These are phyloP conservation scores for Eutrema salsugineum DNA, from an alignment of 441 rosid species.

Conservation along the genomic window DNA sequence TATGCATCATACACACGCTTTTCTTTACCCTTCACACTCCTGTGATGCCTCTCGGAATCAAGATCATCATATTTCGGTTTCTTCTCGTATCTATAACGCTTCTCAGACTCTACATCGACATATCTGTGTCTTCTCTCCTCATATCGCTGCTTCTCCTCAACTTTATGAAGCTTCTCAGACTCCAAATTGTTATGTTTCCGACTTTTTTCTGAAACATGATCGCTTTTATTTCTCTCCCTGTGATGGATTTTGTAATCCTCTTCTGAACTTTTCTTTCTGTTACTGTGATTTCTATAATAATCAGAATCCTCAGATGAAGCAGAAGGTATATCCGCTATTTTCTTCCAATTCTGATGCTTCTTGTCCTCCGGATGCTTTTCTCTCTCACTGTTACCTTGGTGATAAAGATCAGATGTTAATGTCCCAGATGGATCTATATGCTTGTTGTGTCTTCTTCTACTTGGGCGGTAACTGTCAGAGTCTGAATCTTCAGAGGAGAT, in stretches of 20 bases:
- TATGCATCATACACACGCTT: constrained; percentile 13
- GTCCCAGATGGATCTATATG: constrained; percentile 14
- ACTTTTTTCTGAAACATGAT: constrained; percentile 8
- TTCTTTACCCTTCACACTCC: constrained; percentile 30
- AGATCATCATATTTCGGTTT: constrained; percentile 11
- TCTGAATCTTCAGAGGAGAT: constrained; percentile 40
- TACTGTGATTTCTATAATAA: constrained; percentile 24
- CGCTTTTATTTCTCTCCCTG: constrained; percentile 7
- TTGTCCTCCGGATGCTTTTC: constrained; percentile 29
- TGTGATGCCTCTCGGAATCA: constrained; percentile 17
- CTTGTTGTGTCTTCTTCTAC: constrained; percentile 34
- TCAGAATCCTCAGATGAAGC: constrained; percentile 36
- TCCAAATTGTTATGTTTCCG: background rate
- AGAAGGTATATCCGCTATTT: constrained; percentile 28
- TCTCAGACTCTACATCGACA: constrained; percentile 16
- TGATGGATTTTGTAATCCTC: constrained; percentile 15
- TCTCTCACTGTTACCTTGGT: constrained; percentile 23
- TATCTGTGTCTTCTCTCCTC: constrained; percentile 11
- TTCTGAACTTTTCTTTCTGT: constrained; percentile 28
- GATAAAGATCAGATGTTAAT: constrained; percentile 29
- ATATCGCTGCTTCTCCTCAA: constrained; percentile 13
- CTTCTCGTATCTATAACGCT: constrained; percentile 12
- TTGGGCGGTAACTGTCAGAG: constrained; percentile 19
- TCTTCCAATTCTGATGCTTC: constrained; percentile 22
- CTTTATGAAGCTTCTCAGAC: constrained; percentile 5